These are phyloP conservation scores for Termitomyces titanicus DNA, from an alignment of 768 basidiomycete species.

Conservation along the genomic window DNA sequence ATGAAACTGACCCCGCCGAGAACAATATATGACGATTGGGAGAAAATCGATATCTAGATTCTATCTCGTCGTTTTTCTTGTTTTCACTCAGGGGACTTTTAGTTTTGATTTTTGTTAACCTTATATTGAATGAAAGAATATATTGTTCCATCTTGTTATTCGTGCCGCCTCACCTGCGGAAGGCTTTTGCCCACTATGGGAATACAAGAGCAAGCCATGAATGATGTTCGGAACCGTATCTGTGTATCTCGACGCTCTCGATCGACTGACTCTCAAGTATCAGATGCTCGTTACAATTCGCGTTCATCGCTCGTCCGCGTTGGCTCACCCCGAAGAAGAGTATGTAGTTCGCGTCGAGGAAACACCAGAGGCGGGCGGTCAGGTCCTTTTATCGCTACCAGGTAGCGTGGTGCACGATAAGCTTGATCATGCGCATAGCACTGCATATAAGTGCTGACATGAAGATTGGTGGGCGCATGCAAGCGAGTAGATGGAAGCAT, in stretches of 20 bases:
- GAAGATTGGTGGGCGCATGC: no score
- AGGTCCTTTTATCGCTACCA: no score
- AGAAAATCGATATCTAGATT: constrained; percentile 3
- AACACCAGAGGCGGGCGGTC: no score
- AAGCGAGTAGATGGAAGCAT: no score
- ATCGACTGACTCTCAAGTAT: background rate
- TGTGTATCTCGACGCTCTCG: background rate
- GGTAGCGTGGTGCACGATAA: background rate
- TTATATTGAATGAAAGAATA: background rate
- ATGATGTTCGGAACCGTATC: background rate
- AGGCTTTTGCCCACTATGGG: no score
- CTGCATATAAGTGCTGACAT: no score
- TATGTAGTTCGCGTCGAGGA: no score
- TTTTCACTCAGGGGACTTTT: no score
- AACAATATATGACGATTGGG: constrained; percentile 12
- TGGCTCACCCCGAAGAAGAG: no score
- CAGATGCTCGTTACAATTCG: background rate
- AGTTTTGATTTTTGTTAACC: no score
- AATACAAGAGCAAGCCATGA: background rate
- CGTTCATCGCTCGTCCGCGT: background rate
- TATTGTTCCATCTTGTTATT: no score
- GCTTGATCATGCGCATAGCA: background rate
- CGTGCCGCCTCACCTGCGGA: no score
- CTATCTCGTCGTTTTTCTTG: background rate
- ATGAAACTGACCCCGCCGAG: background rate